Percentiles rank a stretch among this genome's conserved stretches.
Conservation (phyloP, 2,329 filamentous ascomycete genomes). For the Trichoderma oligosporum region DNA sequence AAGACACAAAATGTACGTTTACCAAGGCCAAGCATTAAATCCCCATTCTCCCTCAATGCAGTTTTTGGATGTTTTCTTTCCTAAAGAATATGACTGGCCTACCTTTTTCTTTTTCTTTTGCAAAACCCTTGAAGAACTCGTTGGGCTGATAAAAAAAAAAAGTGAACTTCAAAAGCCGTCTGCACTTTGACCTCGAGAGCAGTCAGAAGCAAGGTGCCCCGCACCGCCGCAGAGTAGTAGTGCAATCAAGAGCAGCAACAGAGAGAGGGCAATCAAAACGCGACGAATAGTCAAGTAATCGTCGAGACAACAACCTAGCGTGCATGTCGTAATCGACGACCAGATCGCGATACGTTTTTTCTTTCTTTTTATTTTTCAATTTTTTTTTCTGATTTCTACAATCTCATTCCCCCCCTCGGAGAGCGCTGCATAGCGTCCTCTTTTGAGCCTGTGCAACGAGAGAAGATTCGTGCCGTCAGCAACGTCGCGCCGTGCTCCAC, state of each 20-base stretch:
- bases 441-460: conserved; percentile 15
- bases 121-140: conserved; percentile 2
- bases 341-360: not conserved
- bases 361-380: not conserved
- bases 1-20: conserved; percentile 18
- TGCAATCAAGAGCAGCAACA: not conserved
- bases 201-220: conserved; percentile 18
- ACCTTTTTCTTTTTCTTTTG: not conserved
- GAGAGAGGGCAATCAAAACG: not conserved
- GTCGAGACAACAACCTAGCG: not conserved
- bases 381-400: not conserved
- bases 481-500: conserved; percentile 19
- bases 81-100: not conserved
- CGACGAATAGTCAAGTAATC: conserved; percentile 3
- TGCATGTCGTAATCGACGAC: conserved; percentile 4
- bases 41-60: not conserved
- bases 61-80: not conserved
- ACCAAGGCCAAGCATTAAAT: not conserved
- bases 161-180: conserved; percentile 9
- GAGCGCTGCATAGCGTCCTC: conserved; percentile 14
- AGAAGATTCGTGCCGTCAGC: conserved; percentile 18
- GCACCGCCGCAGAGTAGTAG: conserved; percentile 18
- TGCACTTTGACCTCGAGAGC: conserved; percentile 11
- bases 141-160: conserved; percentile 17
- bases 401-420: too few species aligned